Conservation (phyloP, 805 yeast species). For the Kuraishia molischiana region DNA sequence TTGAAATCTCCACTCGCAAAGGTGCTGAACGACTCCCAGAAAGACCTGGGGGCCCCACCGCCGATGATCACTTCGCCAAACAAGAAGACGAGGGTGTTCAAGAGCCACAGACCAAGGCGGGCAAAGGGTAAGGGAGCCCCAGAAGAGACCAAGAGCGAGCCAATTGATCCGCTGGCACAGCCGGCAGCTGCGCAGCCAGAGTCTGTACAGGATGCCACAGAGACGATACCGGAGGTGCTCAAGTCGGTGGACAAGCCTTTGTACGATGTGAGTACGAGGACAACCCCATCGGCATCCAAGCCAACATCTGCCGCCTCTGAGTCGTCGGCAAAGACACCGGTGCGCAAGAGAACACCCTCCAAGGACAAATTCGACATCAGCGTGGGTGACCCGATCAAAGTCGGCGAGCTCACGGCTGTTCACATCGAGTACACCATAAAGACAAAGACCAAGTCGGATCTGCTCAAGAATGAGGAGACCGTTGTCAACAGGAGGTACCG, state of each 20-base stretch:
- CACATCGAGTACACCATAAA: slow-evolving; percentile 82
- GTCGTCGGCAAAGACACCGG: slow-evolving; percentile 4
- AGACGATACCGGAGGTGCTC: slow-evolving; percentile 12
- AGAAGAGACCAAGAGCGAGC: slow-evolving; percentile 13
- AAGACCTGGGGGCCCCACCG: slow-evolving; percentile 3
- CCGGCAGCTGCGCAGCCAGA: not conserved
- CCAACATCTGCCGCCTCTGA: slow-evolving; percentile 13
- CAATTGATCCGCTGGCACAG: not conserved
- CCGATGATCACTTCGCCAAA: slow-evolving; percentile 23
- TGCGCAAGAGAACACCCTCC: slow-evolving; percentile 6
- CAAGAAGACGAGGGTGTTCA: slow-evolving; percentile 29
- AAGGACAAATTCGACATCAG: slow-evolving; percentile 42
- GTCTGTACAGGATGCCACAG: not conserved
- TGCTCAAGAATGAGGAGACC: slow-evolving; percentile 26
- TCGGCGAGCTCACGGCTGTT: slow-evolving; percentile 82
- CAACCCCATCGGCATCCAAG: slow-evolving; percentile 9
- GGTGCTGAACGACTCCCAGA: slow-evolving; percentile 9
- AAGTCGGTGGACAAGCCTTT: slow-evolving; percentile 45
- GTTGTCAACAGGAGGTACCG: slow-evolving; percentile 77
- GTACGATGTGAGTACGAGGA: slow-evolving; percentile 28
- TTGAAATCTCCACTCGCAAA: slow-evolving; percentile 4
- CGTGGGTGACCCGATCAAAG: slow-evolving; percentile 86
- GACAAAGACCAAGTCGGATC: slow-evolving; percentile 41
- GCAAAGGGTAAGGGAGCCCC: slow-evolving; percentile 7
- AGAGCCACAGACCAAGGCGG: slow-evolving; percentile 37